Base-by-base conservation (phyloP, 116 monocot genomes). In the Phalaenopsis hybrid region DNA sequence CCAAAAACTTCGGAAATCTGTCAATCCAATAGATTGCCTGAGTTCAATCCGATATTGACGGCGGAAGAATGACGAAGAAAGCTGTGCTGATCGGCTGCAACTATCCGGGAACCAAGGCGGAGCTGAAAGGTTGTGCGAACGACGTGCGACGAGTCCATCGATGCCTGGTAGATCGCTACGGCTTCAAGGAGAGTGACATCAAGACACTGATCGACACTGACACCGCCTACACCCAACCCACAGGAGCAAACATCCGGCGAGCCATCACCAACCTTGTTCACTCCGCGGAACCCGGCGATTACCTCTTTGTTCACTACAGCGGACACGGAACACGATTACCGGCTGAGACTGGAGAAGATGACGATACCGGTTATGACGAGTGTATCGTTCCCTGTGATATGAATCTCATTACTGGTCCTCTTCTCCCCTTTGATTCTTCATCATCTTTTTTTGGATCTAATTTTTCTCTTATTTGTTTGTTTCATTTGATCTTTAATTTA, bases 311-410 rank as follows among this genome's bases (percentile, higher is more conserved):
- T 23, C 84, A 84, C 34, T 84, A 84, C 84, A 84, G 84, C 48
- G 84, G 84, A 3, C 84, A 84, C 15, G 84, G 84, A 3, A 79
- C 79, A n/a, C 79, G 84, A 34, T 34, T 84, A 21, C 84, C 84
- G 7, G 79, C 84, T 17, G 84, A 84, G 79, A 84, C 84, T 8
- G 84, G 79, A 5, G 84, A 79, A 45, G 79, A 59, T 13, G 84
- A 84, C 48, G 84, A 84, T 21, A 84, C 84, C 1, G 84, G 84
- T 5, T 84, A 58, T 57, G 84, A 84, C 52, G 84, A 84, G 84
- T 84, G 84, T 57, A 84, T 84, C 57, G 84, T 84, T 23, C 84
- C 84, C 58, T 84, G 79, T 61, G 84, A 84, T 31, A 84, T 84
- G 84, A 84, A 84, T 61, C 79, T 84, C 28, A 84, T 84, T 70